A percentile compares a stretch with the other conserved stretches of the same genome.
Evolutionary conservation across 805 yeast species (phyloP).

Genomic region (Wickerhamomyces strasburgensis): DNA sequence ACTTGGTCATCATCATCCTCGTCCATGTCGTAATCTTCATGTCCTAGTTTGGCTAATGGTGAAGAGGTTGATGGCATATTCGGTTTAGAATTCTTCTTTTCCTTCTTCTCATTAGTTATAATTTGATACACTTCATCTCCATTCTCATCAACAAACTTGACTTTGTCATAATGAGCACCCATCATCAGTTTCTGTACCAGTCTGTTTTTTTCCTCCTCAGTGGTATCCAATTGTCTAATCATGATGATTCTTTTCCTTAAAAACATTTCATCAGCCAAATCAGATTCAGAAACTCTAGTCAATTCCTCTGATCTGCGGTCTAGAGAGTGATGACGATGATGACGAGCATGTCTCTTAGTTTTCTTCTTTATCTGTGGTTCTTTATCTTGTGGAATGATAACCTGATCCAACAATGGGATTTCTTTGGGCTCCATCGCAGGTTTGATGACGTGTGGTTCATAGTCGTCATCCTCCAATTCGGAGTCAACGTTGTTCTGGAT

Average conservation of each 20-base stretch:
- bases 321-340: conserved; percentile 4
- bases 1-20: conserved; percentile 23
- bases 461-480: conserved; percentile 33
- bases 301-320: conserved; percentile 16
- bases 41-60: too few relatives aligned
- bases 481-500: conserved; percentile 27
- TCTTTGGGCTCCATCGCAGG: conserved; percentile 43
- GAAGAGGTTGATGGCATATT: too few relatives aligned
- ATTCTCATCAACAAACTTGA: conserved; percentile 29
- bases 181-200: conserved; percentile 64
- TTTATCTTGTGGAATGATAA: conserved; percentile 44
- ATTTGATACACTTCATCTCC: conserved; percentile 25
- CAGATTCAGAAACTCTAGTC: conserved; percentile 13
- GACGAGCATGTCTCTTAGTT: conserved; percentile 7
- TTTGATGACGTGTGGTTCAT: conserved; percentile 54
- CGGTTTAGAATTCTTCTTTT: conserved; percentile 4
- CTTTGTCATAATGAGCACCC: conserved; percentile 54
- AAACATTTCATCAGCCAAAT: conserved; percentile 24
- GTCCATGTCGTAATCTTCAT: conserved; percentile 8
- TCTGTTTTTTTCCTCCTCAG: conserved; percentile 22
- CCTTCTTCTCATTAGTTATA: conserved; percentile 9
- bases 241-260: conserved; percentile 47
- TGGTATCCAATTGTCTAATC: conserved; percentile 18
- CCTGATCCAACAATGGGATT: conserved; percentile 46
- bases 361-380: conserved; percentile 21